Evolutionary conservation across 352 stramenopile species (phyloP), one percentile per base, ranked within the genome.

Genomic region (Phytophthora syringae): DNA sequence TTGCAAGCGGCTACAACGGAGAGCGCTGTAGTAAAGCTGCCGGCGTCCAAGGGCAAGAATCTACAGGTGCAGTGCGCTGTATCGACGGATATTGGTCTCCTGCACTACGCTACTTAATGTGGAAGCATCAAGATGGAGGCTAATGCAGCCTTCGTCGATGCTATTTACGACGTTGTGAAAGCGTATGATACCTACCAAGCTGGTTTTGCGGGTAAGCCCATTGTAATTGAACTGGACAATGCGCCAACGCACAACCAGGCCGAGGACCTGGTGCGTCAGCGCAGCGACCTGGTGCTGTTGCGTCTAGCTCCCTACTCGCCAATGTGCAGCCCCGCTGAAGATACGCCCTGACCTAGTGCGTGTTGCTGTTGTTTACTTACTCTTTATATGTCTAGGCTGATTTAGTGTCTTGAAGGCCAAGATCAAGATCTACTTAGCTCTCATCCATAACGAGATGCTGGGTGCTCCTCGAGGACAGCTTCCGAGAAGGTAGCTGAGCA

Each of bases 371-470:
- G 16, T 44, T 21, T 44, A 44, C 37, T 44, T 16, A 20, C 27
- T 44, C 15, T 44, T 3, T 24, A 44, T 44, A 3, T 44, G 37
- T 22, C 3, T 44, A 20, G 37, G 37, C 37, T 44, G 37, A 13
- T 44, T 44, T 44, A 44, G 37, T 24, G 37, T 44, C 5, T 44
- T 44, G 37, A 44, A 44, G 15, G 37, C 37, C 18, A 44, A 44
- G 16, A 24, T 44, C 37, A 44, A 44, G 37, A 44, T 13, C 37
- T 44, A 32, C 16, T 44, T 24, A 44, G 37, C 15, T 44, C 18
- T 44, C 37, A 44, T 13, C 5, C 37, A 44, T 44, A 10, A 44
- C 37, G 37, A 44, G n/a, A n/a, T n/a, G n/a, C n/a, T n/a, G n/a
- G n/a, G n/a, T n/a, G n/a, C n/a, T n/a, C n/a, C n/a, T n/a, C n/a